These are phyloP conservation scores for Monotropa hypopitys DNA, from an alignment of 179 eudicot genomes.

Conservation along the genomic window DNA sequence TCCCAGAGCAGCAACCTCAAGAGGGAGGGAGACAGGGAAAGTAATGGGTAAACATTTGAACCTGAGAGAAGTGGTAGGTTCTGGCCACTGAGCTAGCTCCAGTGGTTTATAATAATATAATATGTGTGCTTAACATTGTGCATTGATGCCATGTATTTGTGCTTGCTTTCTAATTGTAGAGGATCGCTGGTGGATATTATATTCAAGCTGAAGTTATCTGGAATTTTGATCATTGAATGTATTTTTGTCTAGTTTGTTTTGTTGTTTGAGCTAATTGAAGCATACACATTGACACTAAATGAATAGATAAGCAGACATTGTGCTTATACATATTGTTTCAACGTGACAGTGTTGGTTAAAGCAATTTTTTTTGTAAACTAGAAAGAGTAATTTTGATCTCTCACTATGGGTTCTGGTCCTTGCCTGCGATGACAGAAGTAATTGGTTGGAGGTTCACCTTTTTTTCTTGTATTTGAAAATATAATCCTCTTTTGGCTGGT, in stretches of 20 bases:
- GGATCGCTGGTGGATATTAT: background rate
- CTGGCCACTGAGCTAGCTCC: too few species aligned
- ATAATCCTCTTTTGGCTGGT: background rate
- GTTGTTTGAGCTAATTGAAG: background rate
- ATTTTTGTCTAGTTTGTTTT: background rate
- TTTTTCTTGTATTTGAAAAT: too few species aligned
- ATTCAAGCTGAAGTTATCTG: background rate
- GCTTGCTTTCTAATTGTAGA: background rate
- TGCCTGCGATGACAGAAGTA: background rate
- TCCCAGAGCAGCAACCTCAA: too few species aligned
- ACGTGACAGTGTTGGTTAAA: background rate
- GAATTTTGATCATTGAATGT: background rate
- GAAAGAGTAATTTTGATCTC: background rate
- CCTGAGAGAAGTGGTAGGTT: too few species aligned
- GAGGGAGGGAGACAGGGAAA: too few species aligned
- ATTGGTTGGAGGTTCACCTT: background rate
- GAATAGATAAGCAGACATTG: background rate
- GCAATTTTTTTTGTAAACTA: background rate
- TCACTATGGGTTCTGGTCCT: background rate
- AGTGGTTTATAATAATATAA: background rate
- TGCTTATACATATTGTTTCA: background rate
- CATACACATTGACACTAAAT: too few species aligned
- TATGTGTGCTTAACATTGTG: background rate
- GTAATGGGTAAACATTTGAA: too few species aligned
- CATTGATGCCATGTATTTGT: background rate